Conservation (phyloP, 352 stramenopile genomes). For the Pythium brachiatum region DNA sequence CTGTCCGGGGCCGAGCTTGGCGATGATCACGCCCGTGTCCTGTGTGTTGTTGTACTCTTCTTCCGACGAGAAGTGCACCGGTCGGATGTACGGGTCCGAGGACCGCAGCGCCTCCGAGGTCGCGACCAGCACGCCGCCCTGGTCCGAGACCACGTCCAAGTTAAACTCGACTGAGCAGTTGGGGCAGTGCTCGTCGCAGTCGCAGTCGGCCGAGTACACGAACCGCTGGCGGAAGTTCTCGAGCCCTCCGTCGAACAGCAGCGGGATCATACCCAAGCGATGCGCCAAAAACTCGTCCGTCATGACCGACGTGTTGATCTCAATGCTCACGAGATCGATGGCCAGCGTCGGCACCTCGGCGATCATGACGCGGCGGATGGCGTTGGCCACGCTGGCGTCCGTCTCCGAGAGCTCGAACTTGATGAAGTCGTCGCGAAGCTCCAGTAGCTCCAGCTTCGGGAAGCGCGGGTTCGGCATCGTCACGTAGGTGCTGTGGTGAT, state of each 20-base stretch:
- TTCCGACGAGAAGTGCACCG: conserved; percentile 85
- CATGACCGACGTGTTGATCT: conserved; percentile 97
- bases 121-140: conserved; percentile 53
- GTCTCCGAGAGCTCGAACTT: conserved; percentile 97
- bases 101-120: conserved; percentile 81
- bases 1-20: conserved; percentile 95
- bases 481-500: not conserved
- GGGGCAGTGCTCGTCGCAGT: conserved; percentile 95
- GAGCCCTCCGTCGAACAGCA: conserved; percentile 85
- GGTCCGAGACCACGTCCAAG: conserved; percentile 89
- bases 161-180: conserved; percentile 97
- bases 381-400: conserved; percentile 96
- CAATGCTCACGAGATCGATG: conserved; percentile 98
- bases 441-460: conserved; percentile 94
- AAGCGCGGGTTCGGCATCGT: conserved; percentile 81
- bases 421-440: conserved; percentile 95
- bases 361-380: conserved; percentile 97
- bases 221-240: conserved; percentile 91
- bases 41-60: conserved; percentile 93
- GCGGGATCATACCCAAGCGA: conserved; percentile 96
- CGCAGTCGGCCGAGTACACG: conserved; percentile 86
- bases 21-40: conserved; percentile 95
- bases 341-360: conserved; percentile 96
- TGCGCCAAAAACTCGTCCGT: conserved; percentile 99
- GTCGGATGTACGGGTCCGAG: conserved; percentile 82